phyloP scores from a whole-genome alignment of 805 yeast genomes.

The Yarrowia hollandica region DNA sequence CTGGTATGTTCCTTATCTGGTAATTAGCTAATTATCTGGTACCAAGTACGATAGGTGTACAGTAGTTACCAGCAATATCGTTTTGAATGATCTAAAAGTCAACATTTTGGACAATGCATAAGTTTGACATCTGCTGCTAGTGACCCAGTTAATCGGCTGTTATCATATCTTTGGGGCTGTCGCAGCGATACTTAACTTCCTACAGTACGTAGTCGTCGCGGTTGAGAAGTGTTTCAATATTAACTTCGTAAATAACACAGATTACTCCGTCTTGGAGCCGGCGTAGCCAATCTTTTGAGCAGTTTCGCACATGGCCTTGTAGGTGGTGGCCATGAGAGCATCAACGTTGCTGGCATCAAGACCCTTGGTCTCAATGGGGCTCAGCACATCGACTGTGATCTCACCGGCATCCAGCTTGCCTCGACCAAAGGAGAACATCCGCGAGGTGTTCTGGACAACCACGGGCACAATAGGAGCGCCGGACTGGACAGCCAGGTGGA shows the following conservation, averaged over 20 bases:
- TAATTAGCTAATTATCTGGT: no score
- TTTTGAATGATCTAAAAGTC: no score
- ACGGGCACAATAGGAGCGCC: conserved; percentile 85
- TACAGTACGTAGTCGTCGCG: no score
- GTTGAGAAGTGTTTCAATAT: no score
- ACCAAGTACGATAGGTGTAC: no score
- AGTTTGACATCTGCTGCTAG: no score
- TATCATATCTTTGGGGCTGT: no score
- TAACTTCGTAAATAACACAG: neutral
- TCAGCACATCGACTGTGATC: conserved; percentile 73
- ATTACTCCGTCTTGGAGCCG: neutral
- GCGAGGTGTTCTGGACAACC: conserved; percentile 82
- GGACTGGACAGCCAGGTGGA: conserved; percentile 94
- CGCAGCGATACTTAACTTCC: no score
- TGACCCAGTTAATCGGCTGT: no score
- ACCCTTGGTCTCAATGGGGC: conserved; percentile 73
- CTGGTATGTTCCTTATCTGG: no score
- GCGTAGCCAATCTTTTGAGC: conserved; percentile 41
- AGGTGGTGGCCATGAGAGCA: conserved; percentile 55
- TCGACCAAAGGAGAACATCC: conserved; percentile 59
- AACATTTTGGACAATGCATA: no score
- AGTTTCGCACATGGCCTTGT: conserved; percentile 55
- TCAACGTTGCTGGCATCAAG: conserved; percentile 71
- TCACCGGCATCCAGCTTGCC: conserved; percentile 75
- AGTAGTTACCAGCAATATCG: no score